These are phyloP conservation scores for Moesziomyces sp. DNA, from an alignment of 1,284 basidiomycete species.

Conservation along the genomic window DNA sequence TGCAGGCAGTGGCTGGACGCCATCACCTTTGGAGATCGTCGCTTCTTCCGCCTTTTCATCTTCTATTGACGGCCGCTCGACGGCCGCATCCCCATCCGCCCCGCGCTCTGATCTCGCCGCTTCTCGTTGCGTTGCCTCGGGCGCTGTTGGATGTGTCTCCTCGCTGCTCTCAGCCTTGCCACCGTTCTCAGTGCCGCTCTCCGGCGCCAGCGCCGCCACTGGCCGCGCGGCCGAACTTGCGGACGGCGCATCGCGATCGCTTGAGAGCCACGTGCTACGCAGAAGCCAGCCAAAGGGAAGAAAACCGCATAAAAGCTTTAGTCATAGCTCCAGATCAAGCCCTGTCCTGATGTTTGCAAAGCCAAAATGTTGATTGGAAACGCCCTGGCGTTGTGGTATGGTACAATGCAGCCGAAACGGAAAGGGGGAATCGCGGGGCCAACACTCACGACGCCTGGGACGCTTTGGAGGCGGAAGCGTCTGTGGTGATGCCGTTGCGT, in stretches of 20 bases:
- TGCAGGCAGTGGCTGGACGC: neutral
- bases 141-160: too few species aligned
- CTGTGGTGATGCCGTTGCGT: conserved; percentile 21
- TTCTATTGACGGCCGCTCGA: neutral
- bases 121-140: neutral
- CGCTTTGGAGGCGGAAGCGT: conserved; percentile 7
- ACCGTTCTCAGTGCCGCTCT: neutral
- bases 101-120: neutral
- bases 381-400: neutral
- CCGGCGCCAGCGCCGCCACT: too few species aligned
- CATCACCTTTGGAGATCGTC: neutral
- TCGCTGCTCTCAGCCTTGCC: neutral
- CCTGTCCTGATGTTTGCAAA: too few species aligned
- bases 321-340: conserved; percentile 4
- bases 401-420: conserved; percentile 3
- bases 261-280: conserved; percentile 31
- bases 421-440: conserved; percentile 1
- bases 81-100: neutral
- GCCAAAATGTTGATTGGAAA: neutral
- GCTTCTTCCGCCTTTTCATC: neutral
- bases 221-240: too few species aligned
- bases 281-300: conserved; percentile 1
- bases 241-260: conserved; percentile 20
- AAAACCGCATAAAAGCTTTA: conserved; percentile 8
- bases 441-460: conserved; percentile 47